These are phyloP conservation scores for Irpex sp. DNA, from an alignment of 1,284 basidiomycete species.

Conservation along the genomic window DNA sequence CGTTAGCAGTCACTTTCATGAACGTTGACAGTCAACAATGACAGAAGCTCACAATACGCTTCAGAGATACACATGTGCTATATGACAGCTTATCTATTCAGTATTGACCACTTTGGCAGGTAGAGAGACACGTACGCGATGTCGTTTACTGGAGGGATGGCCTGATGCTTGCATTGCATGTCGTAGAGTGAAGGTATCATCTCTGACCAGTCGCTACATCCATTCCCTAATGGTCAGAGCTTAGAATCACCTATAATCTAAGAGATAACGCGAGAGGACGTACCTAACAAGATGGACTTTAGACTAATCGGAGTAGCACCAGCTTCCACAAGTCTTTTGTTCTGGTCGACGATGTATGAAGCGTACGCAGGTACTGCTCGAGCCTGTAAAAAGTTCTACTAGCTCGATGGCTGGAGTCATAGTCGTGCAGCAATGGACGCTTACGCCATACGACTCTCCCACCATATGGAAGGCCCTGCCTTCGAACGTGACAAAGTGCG, in stretches of 20 bases:
- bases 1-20: not conserved
- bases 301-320: constrained; percentile 77
- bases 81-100: not conserved
- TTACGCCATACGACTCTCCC: constrained; percentile 61
- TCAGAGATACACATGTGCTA: constrained; percentile 32
- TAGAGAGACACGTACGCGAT: constrained; percentile 20
- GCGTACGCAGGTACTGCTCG: constrained; percentile 86
- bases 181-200: constrained; percentile 31
- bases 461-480: constrained; percentile 65
- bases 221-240: constrained; percentile 43
- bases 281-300: constrained; percentile 80
- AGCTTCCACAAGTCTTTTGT: constrained; percentile 51
- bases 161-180: constrained; percentile 27
- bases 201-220: constrained; percentile 22
- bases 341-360: constrained; percentile 76
- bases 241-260: not conserved
- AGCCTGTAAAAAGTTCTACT: constrained; percentile 43
- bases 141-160: constrained; percentile 21
- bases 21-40: not conserved
- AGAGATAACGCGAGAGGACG: constrained; percentile 15
- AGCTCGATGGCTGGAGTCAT: not conserved
- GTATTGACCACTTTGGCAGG: not conserved
- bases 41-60: constrained; percentile 31
- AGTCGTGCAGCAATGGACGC: constrained; percentile 10
- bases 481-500: constrained; percentile 60